Conservation (phyloP, 768 basidiomycete species). For the Trametes punicea region DNA sequence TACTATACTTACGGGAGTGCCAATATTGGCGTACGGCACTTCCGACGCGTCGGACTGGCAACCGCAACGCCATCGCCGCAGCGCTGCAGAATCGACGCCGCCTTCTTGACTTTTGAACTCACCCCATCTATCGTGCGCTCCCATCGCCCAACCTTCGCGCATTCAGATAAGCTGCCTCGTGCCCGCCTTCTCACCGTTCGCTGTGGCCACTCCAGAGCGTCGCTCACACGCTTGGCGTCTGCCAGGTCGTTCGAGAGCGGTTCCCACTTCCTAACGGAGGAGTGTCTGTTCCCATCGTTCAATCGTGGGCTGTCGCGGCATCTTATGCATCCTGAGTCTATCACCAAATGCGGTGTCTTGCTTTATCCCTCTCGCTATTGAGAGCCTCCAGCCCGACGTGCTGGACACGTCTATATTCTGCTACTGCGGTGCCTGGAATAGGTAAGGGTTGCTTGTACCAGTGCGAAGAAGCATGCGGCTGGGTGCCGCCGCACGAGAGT, state of each 20-base stretch:
- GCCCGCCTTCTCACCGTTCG: background rate
- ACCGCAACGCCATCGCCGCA: slow-evolving; percentile 8
- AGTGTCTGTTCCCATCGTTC: background rate
- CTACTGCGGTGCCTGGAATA: background rate
- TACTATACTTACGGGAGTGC: background rate
- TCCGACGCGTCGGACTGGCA: background rate
- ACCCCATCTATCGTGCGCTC: slow-evolving; percentile 2
- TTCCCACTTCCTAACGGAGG: background rate
- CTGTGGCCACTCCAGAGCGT: background rate
- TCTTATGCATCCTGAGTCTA: background rate
- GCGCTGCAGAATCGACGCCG: background rate
- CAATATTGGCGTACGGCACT: background rate
- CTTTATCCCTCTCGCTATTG: background rate
- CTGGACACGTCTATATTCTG: background rate
- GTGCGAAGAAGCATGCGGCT: background rate
- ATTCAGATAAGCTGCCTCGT: slow-evolving; percentile 17
- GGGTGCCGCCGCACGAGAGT: background rate
- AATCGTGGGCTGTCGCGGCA: background rate
- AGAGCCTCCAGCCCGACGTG: background rate
- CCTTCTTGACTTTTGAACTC: background rate
- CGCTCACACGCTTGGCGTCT: slow-evolving; percentile 1
- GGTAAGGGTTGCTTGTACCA: background rate
- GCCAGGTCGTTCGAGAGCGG: background rate
- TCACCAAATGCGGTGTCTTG: slow-evolving; percentile 5
- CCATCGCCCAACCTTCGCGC: slow-evolving; percentile 3